Conservation (phyloP, 768 basidiomycete species). For the Coprinellus micaceus region DNA sequence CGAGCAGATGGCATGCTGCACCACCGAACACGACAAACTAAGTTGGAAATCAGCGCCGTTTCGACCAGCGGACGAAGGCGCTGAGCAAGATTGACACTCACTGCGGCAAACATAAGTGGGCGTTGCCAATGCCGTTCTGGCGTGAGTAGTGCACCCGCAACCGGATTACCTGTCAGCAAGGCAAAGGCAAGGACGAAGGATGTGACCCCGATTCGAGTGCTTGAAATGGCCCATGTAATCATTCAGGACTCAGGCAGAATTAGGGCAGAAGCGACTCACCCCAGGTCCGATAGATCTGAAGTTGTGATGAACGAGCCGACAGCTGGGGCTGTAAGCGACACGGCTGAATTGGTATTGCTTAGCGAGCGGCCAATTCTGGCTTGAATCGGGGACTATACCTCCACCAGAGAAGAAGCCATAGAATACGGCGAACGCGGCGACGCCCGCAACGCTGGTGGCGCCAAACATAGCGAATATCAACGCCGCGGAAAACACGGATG, state of each 20-base stretch:
- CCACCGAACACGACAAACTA: constrained; percentile 34
- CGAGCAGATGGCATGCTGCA: constrained; percentile 27
- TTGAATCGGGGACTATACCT: no score
- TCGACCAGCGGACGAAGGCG: background rate
- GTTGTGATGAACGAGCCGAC: constrained; percentile 36
- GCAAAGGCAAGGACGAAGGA: constrained; percentile 44
- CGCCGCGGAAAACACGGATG: constrained; percentile 36
- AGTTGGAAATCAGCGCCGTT: background rate
- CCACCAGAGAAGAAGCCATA: constrained; percentile 58
- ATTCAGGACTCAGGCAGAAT: background rate
- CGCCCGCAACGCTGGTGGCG: constrained; percentile 38
- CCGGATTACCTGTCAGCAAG: constrained; percentile 47
- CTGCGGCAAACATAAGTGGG: constrained; percentile 43
- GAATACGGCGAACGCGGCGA: constrained; percentile 41
- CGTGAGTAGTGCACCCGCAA: constrained; percentile 47
- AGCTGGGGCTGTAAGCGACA: constrained; percentile 38
- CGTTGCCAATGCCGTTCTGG: constrained; percentile 38
- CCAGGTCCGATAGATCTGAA: constrained; percentile 41
- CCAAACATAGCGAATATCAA: constrained; percentile 50
- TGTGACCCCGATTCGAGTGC: constrained; percentile 44
- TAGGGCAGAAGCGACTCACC: constrained; percentile 24
- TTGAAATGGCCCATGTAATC: constrained; percentile 14
- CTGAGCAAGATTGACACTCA: constrained; percentile 18
- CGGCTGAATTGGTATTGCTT: constrained; percentile 29
- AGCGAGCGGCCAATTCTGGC: background rate